Evolutionary conservation across 768 basidiomycete genomes (phyloP).

Genomic region (Russula virescens): DNA sequence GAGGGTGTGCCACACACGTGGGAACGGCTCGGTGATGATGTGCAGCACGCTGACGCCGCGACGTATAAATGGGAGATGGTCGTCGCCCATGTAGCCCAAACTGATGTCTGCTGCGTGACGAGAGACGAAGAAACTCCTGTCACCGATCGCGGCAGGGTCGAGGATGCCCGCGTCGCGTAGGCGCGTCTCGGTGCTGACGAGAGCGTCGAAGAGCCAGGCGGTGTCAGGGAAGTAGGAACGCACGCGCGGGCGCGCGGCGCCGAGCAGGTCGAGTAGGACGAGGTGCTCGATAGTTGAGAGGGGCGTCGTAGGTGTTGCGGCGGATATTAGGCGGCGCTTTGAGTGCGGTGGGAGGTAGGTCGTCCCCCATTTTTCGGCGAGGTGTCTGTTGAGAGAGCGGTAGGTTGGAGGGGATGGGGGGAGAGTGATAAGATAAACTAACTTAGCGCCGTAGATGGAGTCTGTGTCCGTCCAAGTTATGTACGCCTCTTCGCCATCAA

Average conservation of each 20-base stretch:
- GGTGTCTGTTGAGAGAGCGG: conserved; percentile 50
- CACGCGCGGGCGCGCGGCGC: conserved; percentile 67
- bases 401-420: background rate
- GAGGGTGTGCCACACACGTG: conserved; percentile 81
- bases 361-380: conserved; percentile 78
- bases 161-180: conserved; percentile 60
- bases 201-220: conserved; percentile 85
- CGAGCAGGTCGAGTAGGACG: conserved; percentile 88
- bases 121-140: conserved; percentile 65
- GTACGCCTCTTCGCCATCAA: conserved; percentile 98
- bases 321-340: conserved; percentile 49
- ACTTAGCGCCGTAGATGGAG: conserved; percentile 95
- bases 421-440: background rate
- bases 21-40: conserved; percentile 86
- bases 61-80: conserved; percentile 85
- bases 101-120: conserved; percentile 38
- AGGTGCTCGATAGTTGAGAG: conserved; percentile 83
- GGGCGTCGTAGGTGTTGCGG: conserved; percentile 46
- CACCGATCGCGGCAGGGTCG: conserved; percentile 37
- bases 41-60: conserved; percentile 86
- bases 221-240: conserved; percentile 82
- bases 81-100: conserved; percentile 73
- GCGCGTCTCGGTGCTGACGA: conserved; percentile 65
- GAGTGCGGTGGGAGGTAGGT: conserved; percentile 57
- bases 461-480: conserved; percentile 82